Conservation (phyloP, 108 stramenopile genomes). For the Phaeodactylum tricornutum region DNA sequence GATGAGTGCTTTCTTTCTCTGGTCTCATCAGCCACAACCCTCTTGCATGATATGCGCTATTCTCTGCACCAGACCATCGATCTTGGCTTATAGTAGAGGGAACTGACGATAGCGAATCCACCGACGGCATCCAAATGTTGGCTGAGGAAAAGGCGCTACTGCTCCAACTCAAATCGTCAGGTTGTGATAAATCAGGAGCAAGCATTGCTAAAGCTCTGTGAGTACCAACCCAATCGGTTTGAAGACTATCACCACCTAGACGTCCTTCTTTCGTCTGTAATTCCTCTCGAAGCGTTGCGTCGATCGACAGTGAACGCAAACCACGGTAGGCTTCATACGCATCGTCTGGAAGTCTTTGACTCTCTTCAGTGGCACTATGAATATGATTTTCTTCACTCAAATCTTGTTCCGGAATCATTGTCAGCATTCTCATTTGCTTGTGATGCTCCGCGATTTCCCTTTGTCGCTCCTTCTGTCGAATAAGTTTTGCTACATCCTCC, state of each 20-base stretch:
- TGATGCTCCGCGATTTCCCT: neutral
- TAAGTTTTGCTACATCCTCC: neutral
- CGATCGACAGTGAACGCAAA: neutral
- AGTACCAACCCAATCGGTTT: too few relatives aligned
- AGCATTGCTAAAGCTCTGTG: too few relatives aligned
- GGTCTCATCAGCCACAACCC: conserved; percentile 2
- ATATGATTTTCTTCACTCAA: too few relatives aligned
- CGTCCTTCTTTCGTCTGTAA: neutral
- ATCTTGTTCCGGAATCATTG: neutral
- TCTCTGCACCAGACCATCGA: neutral
- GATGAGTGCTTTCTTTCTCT: neutral
- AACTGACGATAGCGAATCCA: too few relatives aligned
- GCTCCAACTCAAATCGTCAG: neutral
- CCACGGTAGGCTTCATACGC: neutral
- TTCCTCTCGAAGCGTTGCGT: neutral
- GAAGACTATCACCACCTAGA: too few relatives aligned
- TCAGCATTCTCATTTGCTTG: neutral
- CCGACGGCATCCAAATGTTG: conserved; percentile 1
- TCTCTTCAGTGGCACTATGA: too few relatives aligned
- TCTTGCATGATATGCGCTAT: neutral
- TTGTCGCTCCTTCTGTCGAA: conserved; percentile 2
- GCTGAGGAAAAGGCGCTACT: neutral
- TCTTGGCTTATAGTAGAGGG: too few relatives aligned
- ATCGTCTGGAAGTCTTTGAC: too few relatives aligned
- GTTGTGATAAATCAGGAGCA: neutral